Conservation (phyloP, 2,329 filamentous ascomycete species). For the Fusarium incarnatum region DNA sequence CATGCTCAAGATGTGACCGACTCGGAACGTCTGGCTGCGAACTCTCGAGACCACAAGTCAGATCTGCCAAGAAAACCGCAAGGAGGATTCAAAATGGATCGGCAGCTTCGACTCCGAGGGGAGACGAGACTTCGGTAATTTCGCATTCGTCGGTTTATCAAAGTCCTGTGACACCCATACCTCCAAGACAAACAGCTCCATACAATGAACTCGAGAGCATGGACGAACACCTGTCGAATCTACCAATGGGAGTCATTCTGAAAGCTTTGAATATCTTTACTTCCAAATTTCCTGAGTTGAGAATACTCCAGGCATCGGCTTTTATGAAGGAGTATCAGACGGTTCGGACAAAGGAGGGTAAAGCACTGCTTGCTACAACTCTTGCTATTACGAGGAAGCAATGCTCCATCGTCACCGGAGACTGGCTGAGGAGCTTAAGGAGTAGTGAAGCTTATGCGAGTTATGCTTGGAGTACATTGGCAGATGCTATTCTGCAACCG, state of each 20-base stretch:
- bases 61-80: conserved; percentile 13
- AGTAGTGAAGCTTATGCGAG: conserved; percentile 27
- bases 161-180: neutral
- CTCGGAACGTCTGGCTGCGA: conserved; percentile 44
- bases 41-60: conserved; percentile 33
- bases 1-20: conserved; percentile 49
- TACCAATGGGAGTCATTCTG: conserved; percentile 46
- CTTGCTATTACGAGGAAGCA: conserved; percentile 37
- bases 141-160: neutral
- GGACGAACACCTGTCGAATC: conserved; percentile 43
- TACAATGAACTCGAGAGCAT: conserved; percentile 6
- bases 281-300: conserved; percentile 51
- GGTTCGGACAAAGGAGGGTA: conserved; percentile 41
- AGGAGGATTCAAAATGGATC: conserved; percentile 9
- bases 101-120: neutral
- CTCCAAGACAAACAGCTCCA: neutral
- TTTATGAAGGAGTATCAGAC: conserved; percentile 46
- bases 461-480: conserved; percentile 26
- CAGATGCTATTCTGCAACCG: conserved; percentile 30
- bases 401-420: conserved; percentile 14
- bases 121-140: neutral
- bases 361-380: conserved; percentile 36
- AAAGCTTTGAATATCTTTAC: conserved; percentile 52
- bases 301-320: conserved; percentile 50
- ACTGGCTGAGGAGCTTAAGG: conserved; percentile 20